Base-by-base conservation (phyloP, 441 rosid species). In the Brassica balearica region DNA sequence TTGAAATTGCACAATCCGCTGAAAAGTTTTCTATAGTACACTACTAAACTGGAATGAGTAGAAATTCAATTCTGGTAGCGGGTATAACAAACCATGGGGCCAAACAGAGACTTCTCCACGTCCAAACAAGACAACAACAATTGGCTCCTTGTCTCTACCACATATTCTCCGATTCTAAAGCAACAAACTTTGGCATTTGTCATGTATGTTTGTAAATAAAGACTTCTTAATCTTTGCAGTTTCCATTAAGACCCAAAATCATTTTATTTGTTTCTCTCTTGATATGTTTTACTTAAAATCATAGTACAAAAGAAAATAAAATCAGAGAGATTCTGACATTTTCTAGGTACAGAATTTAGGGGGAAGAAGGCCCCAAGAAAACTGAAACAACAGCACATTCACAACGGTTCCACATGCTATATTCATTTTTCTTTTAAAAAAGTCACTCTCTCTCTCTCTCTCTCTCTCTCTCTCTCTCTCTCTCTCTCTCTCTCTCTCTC, bases 91-190 rank as follows among this genome's bases (percentile, higher is more conserved):
- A 78, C 74, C 74, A 73, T 73, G 74, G 60, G 82, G 22, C 78
- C 82, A 43, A 43, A 38, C 46, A 38, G 55, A 59, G 38, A 78
- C 69, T 72, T 36, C 63, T 72, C 63, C 29, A 59, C 55, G 55
- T 72, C 64, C 46, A 38, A 38, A 43, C 77, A 77, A 71, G 34
- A 77, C 80, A 71, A 71, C 65, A 38, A 66, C 43, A 72, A 14
- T 68, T 79, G 72, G 34, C 34, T 55, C 63, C 14, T 19, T 29
- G 34, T 29, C 69, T 61, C 51, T 63, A 43, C 66, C 79, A 79
- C 75, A 62, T 74, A 51, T 74, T 70, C 79, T 65, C 82, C 79
- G 51, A 55, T 74, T 75, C 79, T 75, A 55, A 74, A 80, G 82
- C 79, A 80, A 74, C 66, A 51, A 74, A 12, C 68, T 80, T 75